Evolutionary conservation across 1,284 basidiomycete species (phyloP).

Genomic region (Boletus hoseneyae): DNA sequence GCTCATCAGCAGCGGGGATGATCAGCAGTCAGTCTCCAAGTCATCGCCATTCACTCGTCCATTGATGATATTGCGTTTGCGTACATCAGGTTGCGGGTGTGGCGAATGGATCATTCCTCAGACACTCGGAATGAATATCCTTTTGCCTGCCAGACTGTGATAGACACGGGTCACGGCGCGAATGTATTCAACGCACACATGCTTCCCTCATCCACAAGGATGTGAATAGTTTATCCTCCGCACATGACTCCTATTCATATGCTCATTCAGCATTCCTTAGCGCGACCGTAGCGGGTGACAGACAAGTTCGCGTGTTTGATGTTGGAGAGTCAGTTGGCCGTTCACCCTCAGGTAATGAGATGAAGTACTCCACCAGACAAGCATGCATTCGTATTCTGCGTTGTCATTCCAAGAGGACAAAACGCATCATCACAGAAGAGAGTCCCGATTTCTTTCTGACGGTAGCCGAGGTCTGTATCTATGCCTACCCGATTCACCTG

Average conservation of each 20-base stretch:
- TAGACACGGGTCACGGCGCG: constrained; percentile 75
- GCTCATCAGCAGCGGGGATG: constrained; percentile 80
- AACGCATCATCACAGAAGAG: constrained; percentile 81
- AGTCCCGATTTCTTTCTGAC: constrained; percentile 84
- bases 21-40: constrained; percentile 62
- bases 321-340: constrained; percentile 48
- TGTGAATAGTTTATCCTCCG: constrained; percentile 41
- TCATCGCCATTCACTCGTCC: constrained; percentile 17
- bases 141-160: constrained; percentile 58
- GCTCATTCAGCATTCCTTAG: constrained; percentile 35
- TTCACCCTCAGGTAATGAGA: constrained; percentile 34
- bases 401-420: constrained; percentile 71
- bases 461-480: constrained; percentile 66
- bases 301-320: constrained; percentile 81
- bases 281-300: constrained; percentile 77
- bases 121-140: constrained; percentile 44
- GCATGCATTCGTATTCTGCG: constrained; percentile 52
- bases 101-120: constrained; percentile 49
- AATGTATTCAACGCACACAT: constrained; percentile 90
- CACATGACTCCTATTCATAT: background rate
- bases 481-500: background rate
- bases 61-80: constrained; percentile 18
- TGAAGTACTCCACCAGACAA: constrained; percentile 42
- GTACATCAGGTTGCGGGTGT: constrained; percentile 57
- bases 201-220: constrained; percentile 69